These are phyloP conservation scores for Davidsoniella virescens DNA, from an alignment of 2,329 filamentous ascomycete genomes.

Conservation along the genomic window DNA sequence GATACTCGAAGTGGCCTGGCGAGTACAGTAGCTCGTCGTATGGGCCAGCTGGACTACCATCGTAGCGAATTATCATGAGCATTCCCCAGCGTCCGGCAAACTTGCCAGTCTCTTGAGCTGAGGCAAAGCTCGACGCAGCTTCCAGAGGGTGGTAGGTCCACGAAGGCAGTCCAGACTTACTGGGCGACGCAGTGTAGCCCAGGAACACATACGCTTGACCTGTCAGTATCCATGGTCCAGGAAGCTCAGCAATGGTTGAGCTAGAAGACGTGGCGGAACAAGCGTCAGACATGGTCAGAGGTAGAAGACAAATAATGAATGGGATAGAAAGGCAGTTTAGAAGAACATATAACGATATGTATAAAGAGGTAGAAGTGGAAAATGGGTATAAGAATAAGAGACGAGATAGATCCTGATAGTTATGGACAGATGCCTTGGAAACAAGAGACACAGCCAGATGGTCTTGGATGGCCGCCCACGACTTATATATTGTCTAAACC, in stretches of 20 bases:
- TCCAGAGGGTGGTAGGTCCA: conserved; percentile 25
- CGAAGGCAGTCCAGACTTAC: conserved; percentile 16
- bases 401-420: no score
- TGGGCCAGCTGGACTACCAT: conserved; percentile 32
- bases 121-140: conserved; percentile 24
- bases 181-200: neutral
- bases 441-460: no score
- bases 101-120: conserved; percentile 19
- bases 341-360: no score
- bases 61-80: conserved; percentile 35
- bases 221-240: conserved; percentile 3
- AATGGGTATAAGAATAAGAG: no score
- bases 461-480: no score
- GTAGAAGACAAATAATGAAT: no score
- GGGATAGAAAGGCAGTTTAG: no score
- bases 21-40: conserved; percentile 36
- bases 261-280: no score
- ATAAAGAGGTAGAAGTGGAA: no score
- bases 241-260: neutral
- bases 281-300: no score
- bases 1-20: conserved; percentile 30
- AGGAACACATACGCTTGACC: neutral
- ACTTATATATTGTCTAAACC: no score
- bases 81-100: conserved; percentile 30
- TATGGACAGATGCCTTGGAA: no score